Percentiles rank a stretch among this genome's conserved stretches.
Conservation (phyloP, 2,329 filamentous ascomycete genomes). For the Colletotrichum orchidophilum region DNA sequence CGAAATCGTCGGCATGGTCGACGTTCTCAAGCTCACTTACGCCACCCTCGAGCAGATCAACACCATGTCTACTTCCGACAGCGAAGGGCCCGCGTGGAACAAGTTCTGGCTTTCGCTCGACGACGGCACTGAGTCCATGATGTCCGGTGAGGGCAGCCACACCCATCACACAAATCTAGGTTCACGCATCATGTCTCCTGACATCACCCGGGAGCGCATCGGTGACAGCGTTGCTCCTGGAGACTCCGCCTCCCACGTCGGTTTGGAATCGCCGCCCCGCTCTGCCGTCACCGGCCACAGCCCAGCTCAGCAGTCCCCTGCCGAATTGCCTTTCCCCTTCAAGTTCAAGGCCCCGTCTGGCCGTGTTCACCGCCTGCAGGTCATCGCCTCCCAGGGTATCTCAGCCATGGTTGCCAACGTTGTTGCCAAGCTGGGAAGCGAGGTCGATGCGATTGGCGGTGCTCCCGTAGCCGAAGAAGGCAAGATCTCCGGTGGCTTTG, state of each 20-base stretch:
- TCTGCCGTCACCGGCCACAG: conserved; percentile 64
- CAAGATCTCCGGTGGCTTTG: conserved; percentile 83
- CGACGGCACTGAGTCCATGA: conserved; percentile 93
- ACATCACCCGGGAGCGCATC: conserved; percentile 75
- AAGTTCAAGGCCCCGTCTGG: conserved; percentile 99
- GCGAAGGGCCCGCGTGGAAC: conserved; percentile 97
- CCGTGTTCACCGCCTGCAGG: conserved; percentile 90
- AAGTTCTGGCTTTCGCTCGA: conserved; percentile 99
- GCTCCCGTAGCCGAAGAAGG: conserved; percentile 81
- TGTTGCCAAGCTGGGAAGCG: conserved; percentile 82
- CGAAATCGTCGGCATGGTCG: conserved; percentile 99
- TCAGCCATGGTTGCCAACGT: conserved; percentile 81
- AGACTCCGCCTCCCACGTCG: conserved; percentile 94
- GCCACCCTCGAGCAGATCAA: conserved; percentile 98
- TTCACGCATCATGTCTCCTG: conserved; percentile 82
- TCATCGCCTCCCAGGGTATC: conserved; percentile 82
- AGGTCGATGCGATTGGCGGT: conserved; percentile 86
- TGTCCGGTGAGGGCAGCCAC: conserved; percentile 89
- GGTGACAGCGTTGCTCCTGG: conserved; percentile 88
- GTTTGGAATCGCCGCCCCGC: conserved; percentile 78
- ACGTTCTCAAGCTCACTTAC: conserved; percentile 97
- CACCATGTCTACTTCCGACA: conserved; percentile 88
- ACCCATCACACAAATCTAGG: conserved; percentile 71
- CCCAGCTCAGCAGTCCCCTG: conserved; percentile 63
- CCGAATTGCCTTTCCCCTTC: conserved; percentile 90